phyloP scores from a whole-genome alignment of 257 asterid genomes.

The Solanum chilense region DNA sequence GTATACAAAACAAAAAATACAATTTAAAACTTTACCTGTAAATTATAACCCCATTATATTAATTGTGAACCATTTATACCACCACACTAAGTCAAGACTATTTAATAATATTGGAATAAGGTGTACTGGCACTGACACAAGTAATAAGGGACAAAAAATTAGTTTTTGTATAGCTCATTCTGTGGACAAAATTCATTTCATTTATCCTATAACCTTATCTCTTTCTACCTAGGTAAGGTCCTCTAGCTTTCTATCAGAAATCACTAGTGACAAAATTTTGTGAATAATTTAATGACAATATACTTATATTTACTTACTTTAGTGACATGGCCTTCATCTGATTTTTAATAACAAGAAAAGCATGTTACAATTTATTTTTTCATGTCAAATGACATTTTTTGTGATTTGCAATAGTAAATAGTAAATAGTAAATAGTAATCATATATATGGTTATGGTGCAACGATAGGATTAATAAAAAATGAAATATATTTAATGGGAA shows the following conservation, averaged over 20 bases:
- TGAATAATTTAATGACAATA: background rate
- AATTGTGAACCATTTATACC: background rate
- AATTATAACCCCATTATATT: background rate
- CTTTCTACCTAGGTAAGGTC: background rate
- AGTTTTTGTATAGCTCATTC: background rate
- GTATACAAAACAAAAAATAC: background rate
- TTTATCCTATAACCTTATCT: background rate
- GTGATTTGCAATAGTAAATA: background rate
- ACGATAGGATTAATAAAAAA: background rate
- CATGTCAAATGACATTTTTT: background rate
- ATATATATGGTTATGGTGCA: background rate
- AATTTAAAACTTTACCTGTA: background rate
- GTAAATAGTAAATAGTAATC: background rate
- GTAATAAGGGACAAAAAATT: background rate
- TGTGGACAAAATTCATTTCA: background rate
- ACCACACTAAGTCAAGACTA: background rate
- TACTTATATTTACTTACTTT: background rate
- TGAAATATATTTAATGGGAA: background rate
- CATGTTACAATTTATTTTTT: background rate
- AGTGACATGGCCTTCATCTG: background rate
- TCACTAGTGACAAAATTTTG: background rate
- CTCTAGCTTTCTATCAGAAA: background rate
- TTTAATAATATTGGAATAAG: background rate
- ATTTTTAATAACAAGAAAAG: background rate
- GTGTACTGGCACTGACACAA: background rate